A percentile compares a stretch with the other conserved stretches of the same genome.
Conservation (phyloP, 495 filamentous ascomycete species). For the Hyaloscypha finlandica region DNA sequence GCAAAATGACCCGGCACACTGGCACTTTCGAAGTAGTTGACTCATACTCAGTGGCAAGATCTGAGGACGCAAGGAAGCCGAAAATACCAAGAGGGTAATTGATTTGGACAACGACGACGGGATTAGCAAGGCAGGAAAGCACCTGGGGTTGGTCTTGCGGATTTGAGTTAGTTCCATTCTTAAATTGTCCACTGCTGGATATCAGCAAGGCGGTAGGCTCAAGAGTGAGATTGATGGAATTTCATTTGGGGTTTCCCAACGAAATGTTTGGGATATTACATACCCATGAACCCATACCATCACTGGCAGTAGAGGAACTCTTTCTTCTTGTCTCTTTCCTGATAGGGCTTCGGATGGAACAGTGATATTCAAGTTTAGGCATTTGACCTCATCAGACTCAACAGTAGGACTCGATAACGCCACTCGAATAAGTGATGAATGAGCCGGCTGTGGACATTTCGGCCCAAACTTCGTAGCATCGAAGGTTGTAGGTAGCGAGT, state of each 20-base stretch:
- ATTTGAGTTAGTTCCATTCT: slow-evolving; percentile 10
- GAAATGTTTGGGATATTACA: not conserved
- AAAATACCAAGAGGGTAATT: slow-evolving; percentile 36
- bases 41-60: slow-evolving; percentile 4
- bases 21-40: not conserved
- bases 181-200: slow-evolving; percentile 14
- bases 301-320: slow-evolving; percentile 10
- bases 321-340: not conserved
- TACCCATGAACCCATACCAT: slow-evolving; percentile 26
- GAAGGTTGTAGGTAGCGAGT: slow-evolving; percentile 11
- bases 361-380: slow-evolving; percentile 19
- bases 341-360: slow-evolving; percentile 1
- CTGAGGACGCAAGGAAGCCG: slow-evolving; percentile 34
- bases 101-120: slow-evolving; percentile 17
- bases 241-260: too few relatives aligned
- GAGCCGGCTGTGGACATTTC: slow-evolving; percentile 6
- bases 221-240: too few relatives aligned
- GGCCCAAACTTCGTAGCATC: slow-evolving; percentile 18
- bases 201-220: not conserved
- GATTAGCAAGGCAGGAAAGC: slow-evolving; percentile 5
- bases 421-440: not conserved
- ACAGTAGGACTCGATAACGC: not conserved
- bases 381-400: slow-evolving; percentile 21
- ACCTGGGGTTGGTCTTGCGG: not conserved
- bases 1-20: slow-evolving; percentile 27